Evolutionary conservation across 1,284 basidiomycete genomes (phyloP).

Genomic region (Meripilus lineatus): DNA sequence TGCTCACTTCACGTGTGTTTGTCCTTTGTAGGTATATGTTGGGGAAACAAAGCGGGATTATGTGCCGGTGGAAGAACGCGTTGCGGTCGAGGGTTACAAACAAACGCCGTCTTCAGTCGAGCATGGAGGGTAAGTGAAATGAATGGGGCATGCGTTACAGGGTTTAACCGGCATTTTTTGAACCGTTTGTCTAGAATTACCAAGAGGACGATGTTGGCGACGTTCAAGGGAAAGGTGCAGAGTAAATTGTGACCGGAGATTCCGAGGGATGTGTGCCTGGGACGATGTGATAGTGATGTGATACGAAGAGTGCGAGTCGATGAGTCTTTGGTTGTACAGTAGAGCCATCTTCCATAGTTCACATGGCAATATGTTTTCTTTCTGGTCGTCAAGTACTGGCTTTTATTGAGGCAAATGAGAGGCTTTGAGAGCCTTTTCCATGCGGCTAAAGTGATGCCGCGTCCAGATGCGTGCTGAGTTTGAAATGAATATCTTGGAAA

Average conservation of each 20-base stretch:
- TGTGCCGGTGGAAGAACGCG: constrained; percentile 58
- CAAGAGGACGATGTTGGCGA: constrained; percentile 70
- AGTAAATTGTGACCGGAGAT: neutral
- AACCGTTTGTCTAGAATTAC: constrained; percentile 50
- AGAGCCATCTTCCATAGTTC: neutral
- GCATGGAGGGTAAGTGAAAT: constrained; percentile 67
- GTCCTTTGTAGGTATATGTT: constrained; percentile 58
- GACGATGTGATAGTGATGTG: no score
- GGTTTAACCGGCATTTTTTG: constrained; percentile 10
- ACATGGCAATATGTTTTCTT: neutral
- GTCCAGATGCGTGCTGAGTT: constrained; percentile 4
- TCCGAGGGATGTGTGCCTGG: no score
- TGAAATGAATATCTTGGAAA: constrained; percentile 1
- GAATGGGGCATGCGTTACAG: neutral
- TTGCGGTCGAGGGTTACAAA: constrained; percentile 44
- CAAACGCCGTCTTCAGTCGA: constrained; percentile 61
- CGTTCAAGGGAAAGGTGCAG: constrained; percentile 65
- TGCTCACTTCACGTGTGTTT: constrained; percentile 9
- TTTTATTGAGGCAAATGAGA: no score
- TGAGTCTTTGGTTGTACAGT: neutral
- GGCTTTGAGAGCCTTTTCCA: no score
- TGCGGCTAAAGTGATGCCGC: no score
- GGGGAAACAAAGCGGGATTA: constrained; percentile 71
- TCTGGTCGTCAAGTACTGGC: neutral
- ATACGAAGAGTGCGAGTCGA: no score